Evolutionary conservation across 1,139 yeast genomes (phyloP), one percentile per base, ranked within the genome.

Genomic region (Yamadazyma atmosphaerica): DNA sequence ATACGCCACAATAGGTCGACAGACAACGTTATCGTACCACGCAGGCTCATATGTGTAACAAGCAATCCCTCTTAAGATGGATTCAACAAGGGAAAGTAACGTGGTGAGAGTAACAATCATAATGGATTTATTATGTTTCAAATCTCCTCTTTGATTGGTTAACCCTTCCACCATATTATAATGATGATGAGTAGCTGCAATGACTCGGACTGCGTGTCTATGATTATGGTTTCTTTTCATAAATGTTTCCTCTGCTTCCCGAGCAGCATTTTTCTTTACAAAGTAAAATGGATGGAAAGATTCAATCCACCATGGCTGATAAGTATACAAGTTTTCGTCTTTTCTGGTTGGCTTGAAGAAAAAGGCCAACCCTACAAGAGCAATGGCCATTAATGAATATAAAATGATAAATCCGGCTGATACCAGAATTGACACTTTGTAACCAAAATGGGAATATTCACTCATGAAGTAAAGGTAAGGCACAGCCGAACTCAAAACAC

Each of bases 231-330:
- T 66, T 53, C 74, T 57, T 47, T 63, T 68, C 73, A 68, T 65
- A 38, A 69, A 69, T 1, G 71, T 55, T 37, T 60, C 66, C 45
- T 63, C 74, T 3, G 74, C 74, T 28, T 62, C 58, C 43, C 57
- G 57, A 3, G 69, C 66, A 6, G 74, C 74, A 36, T 58, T 56
- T 32, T 60, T 60, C 45, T 57, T 52, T 17, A 68, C 74, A 50
- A 65, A 69, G 47, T 69, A 69, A 33, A 65, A 61, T 11, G 74
- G 70, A 29, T 58, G 50, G 50, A 69, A 69, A 13, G 68, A 60
- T 49, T 68, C 72, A 43, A 69, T 61, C 75, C 75, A 69, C 74
- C 74, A 69, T 21, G 75, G 74, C 46, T 69, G 75, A 46, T 66
- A 69, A 11, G 74, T 68, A 52, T 67, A 68, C 42, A 67, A 59